Conservation (phyloP, 495 filamentous ascomycete species). For the Penicillium salamii region DNA sequence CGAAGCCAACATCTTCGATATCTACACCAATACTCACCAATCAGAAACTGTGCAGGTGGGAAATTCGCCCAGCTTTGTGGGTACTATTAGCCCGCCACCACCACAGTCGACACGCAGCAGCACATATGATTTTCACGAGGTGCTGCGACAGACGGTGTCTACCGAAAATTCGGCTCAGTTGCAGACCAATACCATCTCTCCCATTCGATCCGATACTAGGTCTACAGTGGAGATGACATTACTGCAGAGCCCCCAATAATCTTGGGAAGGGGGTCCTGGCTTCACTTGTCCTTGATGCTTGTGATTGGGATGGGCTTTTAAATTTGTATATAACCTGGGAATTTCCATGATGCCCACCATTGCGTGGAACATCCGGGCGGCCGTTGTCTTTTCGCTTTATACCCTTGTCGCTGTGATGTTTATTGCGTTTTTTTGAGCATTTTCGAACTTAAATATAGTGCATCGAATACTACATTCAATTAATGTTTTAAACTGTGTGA, state of each 20-base stretch:
- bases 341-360: background rate
- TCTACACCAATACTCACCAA: background rate
- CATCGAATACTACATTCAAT: too few species aligned
- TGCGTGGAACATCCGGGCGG: background rate
- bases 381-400: background rate
- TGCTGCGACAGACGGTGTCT: constrained; percentile 12
- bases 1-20: constrained; percentile 19
- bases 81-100: background rate
- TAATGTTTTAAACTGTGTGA: too few species aligned
- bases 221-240: constrained; percentile 5
- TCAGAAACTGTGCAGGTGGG: background rate
- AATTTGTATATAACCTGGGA: constrained; percentile 2
- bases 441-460: background rate
- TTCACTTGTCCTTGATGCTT: too few species aligned
- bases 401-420: constrained; percentile 4
- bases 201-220: background rate
- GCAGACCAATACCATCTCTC: background rate
- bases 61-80: background rate
- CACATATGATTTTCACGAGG: constrained; percentile 21
- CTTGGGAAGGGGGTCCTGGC: too few species aligned
- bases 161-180: constrained; percentile 1
- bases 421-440: background rate
- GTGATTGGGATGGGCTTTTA: background rate
- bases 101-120: constrained; percentile 1
- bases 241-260: background rate